These are phyloP conservation scores for Cytospora chrysosperma DNA, from an alignment of 2,329 filamentous ascomycete species.

Conservation along the genomic window DNA sequence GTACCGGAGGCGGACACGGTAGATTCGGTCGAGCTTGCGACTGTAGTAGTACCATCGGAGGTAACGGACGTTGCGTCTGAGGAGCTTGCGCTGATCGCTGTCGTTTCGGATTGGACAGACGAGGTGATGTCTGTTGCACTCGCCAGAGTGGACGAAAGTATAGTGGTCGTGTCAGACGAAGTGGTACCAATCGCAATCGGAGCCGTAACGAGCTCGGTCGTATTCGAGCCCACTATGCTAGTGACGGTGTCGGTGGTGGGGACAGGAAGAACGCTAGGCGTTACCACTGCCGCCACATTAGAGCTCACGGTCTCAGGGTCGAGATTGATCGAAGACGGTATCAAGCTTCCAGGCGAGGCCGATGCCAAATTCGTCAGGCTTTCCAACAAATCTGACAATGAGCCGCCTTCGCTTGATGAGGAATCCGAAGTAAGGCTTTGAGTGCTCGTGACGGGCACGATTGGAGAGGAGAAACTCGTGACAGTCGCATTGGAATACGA, in stretches of 20 bases:
- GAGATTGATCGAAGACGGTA: background rate
- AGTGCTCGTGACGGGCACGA: constrained; percentile 28
- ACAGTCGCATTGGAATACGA: constrained; percentile 46
- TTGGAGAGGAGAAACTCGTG: constrained; percentile 33
- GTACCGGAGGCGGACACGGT: background rate
- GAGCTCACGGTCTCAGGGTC: constrained; percentile 5
- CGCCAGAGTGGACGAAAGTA: background rate
- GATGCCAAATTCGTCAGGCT: constrained; percentile 9
- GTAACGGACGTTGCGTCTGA: background rate
- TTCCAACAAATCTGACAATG: constrained; percentile 11
- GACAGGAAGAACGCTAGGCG: background rate
- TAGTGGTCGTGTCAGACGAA: background rate
- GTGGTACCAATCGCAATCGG: background rate
- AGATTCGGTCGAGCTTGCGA: background rate
- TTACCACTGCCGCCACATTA: background rate
- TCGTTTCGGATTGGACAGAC: background rate
- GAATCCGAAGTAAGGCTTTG: constrained; percentile 18
- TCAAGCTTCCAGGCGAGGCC: background rate
- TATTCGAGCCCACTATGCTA: background rate
- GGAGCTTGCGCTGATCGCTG: constrained; percentile 2
- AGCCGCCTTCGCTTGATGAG: constrained; percentile 8
- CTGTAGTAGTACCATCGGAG: background rate
- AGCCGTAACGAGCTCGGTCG: background rate
- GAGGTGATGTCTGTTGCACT: background rate
- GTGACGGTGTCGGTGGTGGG: background rate